Conservation (phyloP, 345 rosid species). For the Limnanthes douglasii region DNA sequence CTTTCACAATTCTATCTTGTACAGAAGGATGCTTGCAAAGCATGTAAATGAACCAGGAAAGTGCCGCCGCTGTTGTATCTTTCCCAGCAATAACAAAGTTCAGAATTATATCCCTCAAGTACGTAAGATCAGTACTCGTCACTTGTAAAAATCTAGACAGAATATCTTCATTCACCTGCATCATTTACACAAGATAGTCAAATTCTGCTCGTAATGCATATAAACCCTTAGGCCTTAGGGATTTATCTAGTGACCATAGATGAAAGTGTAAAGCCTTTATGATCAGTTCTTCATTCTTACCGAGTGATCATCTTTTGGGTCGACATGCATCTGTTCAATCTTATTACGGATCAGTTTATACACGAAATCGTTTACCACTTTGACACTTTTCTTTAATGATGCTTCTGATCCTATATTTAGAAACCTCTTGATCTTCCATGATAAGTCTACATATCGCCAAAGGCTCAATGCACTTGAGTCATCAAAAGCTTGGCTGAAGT, state of each 20-base stretch:
- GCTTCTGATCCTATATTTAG: slow-evolving; percentile 45
- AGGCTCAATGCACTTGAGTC: slow-evolving; percentile 35
- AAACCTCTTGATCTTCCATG: slow-evolving; percentile 51
- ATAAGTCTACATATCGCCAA: slow-evolving; percentile 42
- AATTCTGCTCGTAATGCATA: not conserved
- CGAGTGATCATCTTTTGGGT: slow-evolving; percentile 26
- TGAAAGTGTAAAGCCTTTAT: slow-evolving; percentile 6
- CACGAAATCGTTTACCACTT: slow-evolving; percentile 34
- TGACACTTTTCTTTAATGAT: slow-evolving; percentile 26
- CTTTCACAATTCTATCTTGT: slow-evolving; percentile 48
- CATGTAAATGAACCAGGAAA: slow-evolving; percentile 67
- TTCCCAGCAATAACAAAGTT: slow-evolving; percentile 65
- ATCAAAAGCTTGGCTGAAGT: slow-evolving; percentile 60
- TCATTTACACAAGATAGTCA: not conserved
- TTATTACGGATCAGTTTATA: slow-evolving; percentile 25
- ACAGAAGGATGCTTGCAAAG: slow-evolving; percentile 57
- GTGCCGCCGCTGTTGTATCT: slow-evolving; percentile 40
- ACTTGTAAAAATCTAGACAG: slow-evolving; percentile 46
- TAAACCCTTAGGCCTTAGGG: too few species aligned
- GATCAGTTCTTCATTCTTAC: slow-evolving; percentile 13
- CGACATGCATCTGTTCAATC: slow-evolving; percentile 27
- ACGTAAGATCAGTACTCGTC: slow-evolving; percentile 42
- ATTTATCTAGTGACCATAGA: too few species aligned
- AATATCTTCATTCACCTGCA: slow-evolving; percentile 54
- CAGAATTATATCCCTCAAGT: slow-evolving; percentile 51